Evolutionary conservation across 768 basidiomycete species (phyloP).

Genomic region (Crassisporium funariophilum): DNA sequence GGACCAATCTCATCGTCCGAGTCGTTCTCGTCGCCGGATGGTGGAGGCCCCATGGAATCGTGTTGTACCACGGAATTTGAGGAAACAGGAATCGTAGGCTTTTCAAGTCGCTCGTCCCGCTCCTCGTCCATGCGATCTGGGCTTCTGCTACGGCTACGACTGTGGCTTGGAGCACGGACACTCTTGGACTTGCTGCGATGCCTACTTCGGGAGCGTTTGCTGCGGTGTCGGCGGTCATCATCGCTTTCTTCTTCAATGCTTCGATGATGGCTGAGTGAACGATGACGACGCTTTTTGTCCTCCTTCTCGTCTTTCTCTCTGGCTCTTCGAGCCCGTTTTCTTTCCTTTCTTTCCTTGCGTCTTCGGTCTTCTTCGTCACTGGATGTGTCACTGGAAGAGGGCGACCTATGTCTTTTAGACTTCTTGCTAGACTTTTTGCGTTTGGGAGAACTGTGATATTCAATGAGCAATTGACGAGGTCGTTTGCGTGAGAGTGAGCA

Average conservation of each 20-base stretch:
- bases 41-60: slow-evolving; percentile 16
- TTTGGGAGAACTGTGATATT: slow-evolving; percentile 51
- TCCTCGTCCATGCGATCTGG: slow-evolving; percentile 19
- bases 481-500: slow-evolving; percentile 9
- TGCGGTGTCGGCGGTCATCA: slow-evolving; percentile 36
- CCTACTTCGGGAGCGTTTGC: slow-evolving; percentile 24
- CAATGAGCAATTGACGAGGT: neutral
- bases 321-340: slow-evolving; percentile 54
- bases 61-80: slow-evolving; percentile 8
- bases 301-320: slow-evolving; percentile 43
- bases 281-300: slow-evolving; percentile 37
- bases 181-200: slow-evolving; percentile 17
- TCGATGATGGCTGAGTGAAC: slow-evolving; percentile 30
- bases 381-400: slow-evolving; percentile 50
- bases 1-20: slow-evolving; percentile 80
- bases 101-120: slow-evolving; percentile 1
- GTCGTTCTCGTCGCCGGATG: slow-evolving; percentile 36
- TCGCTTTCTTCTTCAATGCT: slow-evolving; percentile 37
- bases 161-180: slow-evolving; percentile 8
- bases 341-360: slow-evolving; percentile 61
- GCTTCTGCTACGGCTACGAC: slow-evolving; percentile 16
- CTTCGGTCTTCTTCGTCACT: slow-evolving; percentile 61
- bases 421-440: slow-evolving; percentile 58
- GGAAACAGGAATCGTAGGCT: neutral
- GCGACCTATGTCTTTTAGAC: slow-evolving; percentile 59